A percentile compares a stretch with the other conserved stretches of the same genome.
phyloP scores from a whole-genome alignment of 352 stramenopile species.

The Elongisporangium prolatum region DNA sequence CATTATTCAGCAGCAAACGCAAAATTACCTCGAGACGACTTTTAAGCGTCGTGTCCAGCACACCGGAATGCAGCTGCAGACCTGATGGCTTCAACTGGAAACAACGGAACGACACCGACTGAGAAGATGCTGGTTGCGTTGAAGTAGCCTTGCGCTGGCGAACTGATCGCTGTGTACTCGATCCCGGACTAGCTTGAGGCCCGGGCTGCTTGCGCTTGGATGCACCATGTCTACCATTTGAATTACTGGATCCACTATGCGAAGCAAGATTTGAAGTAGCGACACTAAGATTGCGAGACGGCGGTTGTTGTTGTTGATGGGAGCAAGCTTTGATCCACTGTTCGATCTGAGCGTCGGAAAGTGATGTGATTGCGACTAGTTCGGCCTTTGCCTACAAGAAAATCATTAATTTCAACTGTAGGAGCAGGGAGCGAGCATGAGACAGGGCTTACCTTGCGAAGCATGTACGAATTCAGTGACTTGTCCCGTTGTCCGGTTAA shows the following conservation, averaged over 20 bases:
- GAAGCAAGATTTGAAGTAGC: slow-evolving; percentile 3
- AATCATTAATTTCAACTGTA: slow-evolving; percentile 5
- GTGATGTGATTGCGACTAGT: slow-evolving; percentile 47
- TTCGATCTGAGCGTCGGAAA: slow-evolving; percentile 56
- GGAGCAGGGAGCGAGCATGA: neutral
- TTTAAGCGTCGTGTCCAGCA: slow-evolving; percentile 42
- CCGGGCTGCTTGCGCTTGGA: slow-evolving; percentile 47
- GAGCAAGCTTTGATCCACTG: slow-evolving; percentile 52
- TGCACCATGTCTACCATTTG: slow-evolving; percentile 29
- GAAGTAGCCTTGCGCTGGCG: slow-evolving; percentile 38
- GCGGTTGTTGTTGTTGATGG: slow-evolving; percentile 19
- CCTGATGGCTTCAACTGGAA: slow-evolving; percentile 36
- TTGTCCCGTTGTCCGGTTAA: slow-evolving; percentile 47
- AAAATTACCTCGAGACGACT: slow-evolving; percentile 62
- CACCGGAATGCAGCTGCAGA: slow-evolving; percentile 19
- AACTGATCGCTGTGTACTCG: slow-evolving; percentile 22
- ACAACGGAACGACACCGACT: slow-evolving; percentile 50
- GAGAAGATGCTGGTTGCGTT: slow-evolving; percentile 10
- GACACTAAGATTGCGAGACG: slow-evolving; percentile 9
- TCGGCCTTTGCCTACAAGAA: slow-evolving; percentile 34
- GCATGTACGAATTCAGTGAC: slow-evolving; percentile 30
- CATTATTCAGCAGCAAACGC: slow-evolving; percentile 52
- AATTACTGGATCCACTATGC: neutral
- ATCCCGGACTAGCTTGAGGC: slow-evolving; percentile 8
- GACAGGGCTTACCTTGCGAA: slow-evolving; percentile 30